Conservation (phyloP, 2,329 filamentous ascomycete species). For the Calycina herbarum region DNA sequence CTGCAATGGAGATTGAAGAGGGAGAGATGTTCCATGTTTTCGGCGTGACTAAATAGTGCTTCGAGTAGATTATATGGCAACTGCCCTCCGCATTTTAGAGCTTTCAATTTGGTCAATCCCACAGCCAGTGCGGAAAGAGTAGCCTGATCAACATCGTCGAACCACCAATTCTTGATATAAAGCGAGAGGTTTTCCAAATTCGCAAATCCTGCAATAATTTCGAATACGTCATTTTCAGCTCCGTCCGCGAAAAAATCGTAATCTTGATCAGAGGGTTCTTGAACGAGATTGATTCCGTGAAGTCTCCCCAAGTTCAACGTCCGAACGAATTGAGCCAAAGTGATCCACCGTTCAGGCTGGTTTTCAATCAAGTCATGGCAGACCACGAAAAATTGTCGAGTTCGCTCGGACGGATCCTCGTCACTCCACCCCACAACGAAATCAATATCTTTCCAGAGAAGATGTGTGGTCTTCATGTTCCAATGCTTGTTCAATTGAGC, state of each 20-base stretch:
- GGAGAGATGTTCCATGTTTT: constrained; percentile 8
- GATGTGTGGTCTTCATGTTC: not conserved
- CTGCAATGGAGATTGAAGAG: constrained; percentile 4
- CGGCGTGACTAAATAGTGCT: constrained; percentile 6
- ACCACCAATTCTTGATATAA: constrained; percentile 14
- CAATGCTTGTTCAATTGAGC: constrained; percentile 8
- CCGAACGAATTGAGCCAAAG: not conserved
- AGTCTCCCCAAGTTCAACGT: constrained; percentile 9
- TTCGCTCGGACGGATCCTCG: not conserved
- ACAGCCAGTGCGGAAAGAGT: constrained; percentile 2
- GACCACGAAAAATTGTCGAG: not conserved
- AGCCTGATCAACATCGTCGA: not conserved
- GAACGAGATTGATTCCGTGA: constrained; percentile 13
- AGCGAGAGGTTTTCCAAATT: constrained; percentile 10
- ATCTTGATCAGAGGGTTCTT: not conserved
- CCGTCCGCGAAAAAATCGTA: constrained; percentile 5
- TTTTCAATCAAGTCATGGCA: constrained; percentile 5
- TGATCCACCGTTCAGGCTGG: constrained; percentile 6
- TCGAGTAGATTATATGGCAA: constrained; percentile 1
- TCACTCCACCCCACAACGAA: not conserved
- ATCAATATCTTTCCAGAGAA: constrained; percentile 12
- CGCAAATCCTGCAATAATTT: constrained; percentile 10
- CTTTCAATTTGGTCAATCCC: constrained; percentile 11
- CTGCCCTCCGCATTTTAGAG: constrained; percentile 11
- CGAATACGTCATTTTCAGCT: constrained; percentile 4